Percentiles rank a stretch among this genome's conserved stretches.
phyloP scores from a whole-genome alignment of 306 rosid genomes.

The Chamaecrista fasciculata region DNA sequence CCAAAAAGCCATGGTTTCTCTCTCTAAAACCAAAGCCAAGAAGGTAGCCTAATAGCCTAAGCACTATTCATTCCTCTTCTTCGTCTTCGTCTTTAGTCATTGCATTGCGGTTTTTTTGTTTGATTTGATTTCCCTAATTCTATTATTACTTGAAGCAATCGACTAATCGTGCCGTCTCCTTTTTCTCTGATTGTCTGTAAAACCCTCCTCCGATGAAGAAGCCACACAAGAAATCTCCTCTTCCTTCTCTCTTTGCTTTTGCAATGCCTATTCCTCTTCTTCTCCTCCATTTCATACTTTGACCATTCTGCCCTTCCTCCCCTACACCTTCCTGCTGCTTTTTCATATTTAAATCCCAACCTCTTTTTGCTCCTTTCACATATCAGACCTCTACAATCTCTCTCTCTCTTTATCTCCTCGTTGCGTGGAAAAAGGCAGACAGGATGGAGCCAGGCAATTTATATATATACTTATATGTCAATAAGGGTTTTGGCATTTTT shows the following conservation, averaged over 20 bases:
- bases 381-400: slow-evolving; percentile 49
- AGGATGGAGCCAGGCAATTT: slow-evolving; percentile 76
- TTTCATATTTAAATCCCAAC: slow-evolving; percentile 54
- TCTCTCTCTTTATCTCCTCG: slow-evolving; percentile 47
- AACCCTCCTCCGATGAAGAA: slow-evolving; percentile 23
- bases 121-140: too few species aligned
- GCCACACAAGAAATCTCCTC: slow-evolving; percentile 22
- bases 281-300: slow-evolving; percentile 28
- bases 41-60: too few species aligned
- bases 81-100: too few species aligned
- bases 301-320: slow-evolving; percentile 46
- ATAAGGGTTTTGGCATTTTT: slow-evolving; percentile 21
- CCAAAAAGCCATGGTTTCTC: too few species aligned
- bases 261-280: slow-evolving; percentile 41
- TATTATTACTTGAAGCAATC: too few species aligned
- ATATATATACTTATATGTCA: slow-evolving; percentile 20
- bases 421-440: slow-evolving; percentile 67
- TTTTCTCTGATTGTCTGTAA: slow-evolving; percentile 25
- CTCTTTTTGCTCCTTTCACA: slow-evolving; percentile 51
- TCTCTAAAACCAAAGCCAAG: background rate
- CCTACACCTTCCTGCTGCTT: slow-evolving; percentile 44
- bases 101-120: too few species aligned
- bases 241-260: slow-evolving; percentile 22
- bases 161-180: too few species aligned
- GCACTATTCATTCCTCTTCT: too few species aligned